Evolutionary conservation across 805 yeast genomes (phyloP).

Genomic region (Saccharomycopsis fermentans): DNA sequence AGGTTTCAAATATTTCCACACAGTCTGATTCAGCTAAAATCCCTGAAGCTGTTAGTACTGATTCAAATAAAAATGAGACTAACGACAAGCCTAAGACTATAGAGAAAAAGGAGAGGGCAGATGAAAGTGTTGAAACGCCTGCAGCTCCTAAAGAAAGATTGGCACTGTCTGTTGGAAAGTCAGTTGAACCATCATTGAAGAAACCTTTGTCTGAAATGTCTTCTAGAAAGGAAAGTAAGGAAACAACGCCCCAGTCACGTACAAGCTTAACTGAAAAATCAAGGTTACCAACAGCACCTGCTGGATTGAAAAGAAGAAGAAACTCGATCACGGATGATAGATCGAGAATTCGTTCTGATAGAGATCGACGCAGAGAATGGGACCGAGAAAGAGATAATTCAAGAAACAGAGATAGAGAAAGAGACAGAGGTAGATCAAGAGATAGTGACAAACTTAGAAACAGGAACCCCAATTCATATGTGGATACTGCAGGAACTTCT

Average conservation of each 20-base stretch:
- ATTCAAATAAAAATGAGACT: background rate
- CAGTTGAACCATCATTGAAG: background rate
- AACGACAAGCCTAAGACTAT: background rate
- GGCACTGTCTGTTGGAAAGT: background rate
- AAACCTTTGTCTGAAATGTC: background rate
- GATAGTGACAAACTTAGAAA: background rate
- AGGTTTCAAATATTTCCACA: background rate
- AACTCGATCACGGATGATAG: background rate
- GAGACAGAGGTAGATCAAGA: conserved; percentile 5
- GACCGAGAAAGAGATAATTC: conserved; percentile 4
- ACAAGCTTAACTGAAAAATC: background rate
- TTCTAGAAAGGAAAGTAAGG: background rate
- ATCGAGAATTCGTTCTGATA: background rate
- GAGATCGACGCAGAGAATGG: conserved; percentile 5
- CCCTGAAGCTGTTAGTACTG: background rate
- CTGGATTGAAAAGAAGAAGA: background rate
- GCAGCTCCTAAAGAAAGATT: background rate
- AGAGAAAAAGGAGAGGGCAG: background rate
- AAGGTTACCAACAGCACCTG: background rate
- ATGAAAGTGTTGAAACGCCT: background rate
- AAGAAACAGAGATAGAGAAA: conserved; percentile 8
- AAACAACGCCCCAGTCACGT: background rate
- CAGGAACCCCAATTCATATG: background rate
- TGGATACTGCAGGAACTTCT: background rate
- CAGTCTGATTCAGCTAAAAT: background rate